Percentiles rank a stretch among this genome's conserved stretches.
Evolutionary conservation across 768 basidiomycete genomes (phyloP).

Genomic region (Royoungia palumana): DNA sequence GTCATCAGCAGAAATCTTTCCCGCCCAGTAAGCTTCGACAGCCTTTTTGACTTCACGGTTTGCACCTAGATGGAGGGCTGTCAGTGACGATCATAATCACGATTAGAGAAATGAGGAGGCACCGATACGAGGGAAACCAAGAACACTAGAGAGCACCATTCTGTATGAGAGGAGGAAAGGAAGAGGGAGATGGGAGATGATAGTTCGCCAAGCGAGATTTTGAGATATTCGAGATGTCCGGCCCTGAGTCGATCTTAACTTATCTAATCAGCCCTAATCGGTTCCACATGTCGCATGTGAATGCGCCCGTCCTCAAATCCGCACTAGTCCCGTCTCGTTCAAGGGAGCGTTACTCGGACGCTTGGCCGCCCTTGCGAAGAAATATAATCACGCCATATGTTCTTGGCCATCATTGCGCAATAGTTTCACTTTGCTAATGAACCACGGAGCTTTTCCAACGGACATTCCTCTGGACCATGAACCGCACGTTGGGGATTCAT

Average conservation of each 20-base stretch:
- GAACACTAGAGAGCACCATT: constrained; percentile 82
- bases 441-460: no score
- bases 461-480: no score
- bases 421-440: neutral
- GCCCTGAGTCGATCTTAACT: constrained; percentile 31
- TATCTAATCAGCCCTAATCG: constrained; percentile 20
- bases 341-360: no score
- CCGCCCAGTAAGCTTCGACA: constrained; percentile 97
- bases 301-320: neutral
- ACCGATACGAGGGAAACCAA: constrained; percentile 90
- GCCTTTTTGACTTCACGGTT: constrained; percentile 98
- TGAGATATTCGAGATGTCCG: constrained; percentile 26
- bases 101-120: neutral
- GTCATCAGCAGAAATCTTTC: constrained; percentile 83
- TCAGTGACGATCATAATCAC: constrained; percentile 1
- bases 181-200: constrained; percentile 8
- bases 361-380: no score
- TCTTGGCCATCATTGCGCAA: neutral
- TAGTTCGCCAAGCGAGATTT: constrained; percentile 22
- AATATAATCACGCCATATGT: no score
- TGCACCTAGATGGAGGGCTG: constrained; percentile 50
- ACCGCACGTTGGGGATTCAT: no score
- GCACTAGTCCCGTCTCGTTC: neutral
- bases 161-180: constrained; percentile 16
- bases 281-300: constrained; percentile 15